Base-by-base conservation (phyloP, 257 asterid genomes). In the Avicennia marina region DNA sequence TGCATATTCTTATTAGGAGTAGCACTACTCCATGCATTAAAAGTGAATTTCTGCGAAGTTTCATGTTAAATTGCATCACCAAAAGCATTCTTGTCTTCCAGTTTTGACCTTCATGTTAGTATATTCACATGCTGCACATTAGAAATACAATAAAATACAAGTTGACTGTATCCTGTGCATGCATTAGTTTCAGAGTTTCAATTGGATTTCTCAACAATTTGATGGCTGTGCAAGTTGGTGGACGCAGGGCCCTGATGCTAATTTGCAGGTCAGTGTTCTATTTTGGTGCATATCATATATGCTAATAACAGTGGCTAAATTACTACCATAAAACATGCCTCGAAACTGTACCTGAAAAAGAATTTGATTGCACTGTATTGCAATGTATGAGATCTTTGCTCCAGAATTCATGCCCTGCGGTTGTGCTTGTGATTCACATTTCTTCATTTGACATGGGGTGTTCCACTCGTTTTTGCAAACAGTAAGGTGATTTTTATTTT, bases 221-320 rank as follows among this genome's bases (percentile, higher is more conserved):
- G 99, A 93, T 86, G 99, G 86, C 54, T 89, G 96, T 82, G 96
- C 99, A 53, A 93, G 99, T 80, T 93, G 99, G 97, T 93, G 99
- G 97, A 93, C 99, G 5, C 99, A 93, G 62, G 99, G 99, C 55
- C 99, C 97, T 63, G 89, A 89, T 84, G 72, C 77, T 63, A 76
- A 53, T 61, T 70, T 93, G 81, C 99, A 93, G 96, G 99, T 93
- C 78, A 81, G 82, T 36, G 3, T 36, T 36, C 9, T 36, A 2
- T 11, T 11, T 36, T 36, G 10, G 13, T 36, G 6, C 41, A 5
- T 36, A 5, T 36, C 41, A 5, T 36, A 5, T 2, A 4, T 5
- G 41, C 41, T n/a, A 24, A 16, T 41, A 19, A 46, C 4, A 2
- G 25, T 36, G 36, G 31, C 19, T 18, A 18, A 40, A 45, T 15